These are phyloP conservation scores for Dipodascopsis uninucleata DNA, from an alignment of 805 yeast species.

Conservation along the genomic window DNA sequence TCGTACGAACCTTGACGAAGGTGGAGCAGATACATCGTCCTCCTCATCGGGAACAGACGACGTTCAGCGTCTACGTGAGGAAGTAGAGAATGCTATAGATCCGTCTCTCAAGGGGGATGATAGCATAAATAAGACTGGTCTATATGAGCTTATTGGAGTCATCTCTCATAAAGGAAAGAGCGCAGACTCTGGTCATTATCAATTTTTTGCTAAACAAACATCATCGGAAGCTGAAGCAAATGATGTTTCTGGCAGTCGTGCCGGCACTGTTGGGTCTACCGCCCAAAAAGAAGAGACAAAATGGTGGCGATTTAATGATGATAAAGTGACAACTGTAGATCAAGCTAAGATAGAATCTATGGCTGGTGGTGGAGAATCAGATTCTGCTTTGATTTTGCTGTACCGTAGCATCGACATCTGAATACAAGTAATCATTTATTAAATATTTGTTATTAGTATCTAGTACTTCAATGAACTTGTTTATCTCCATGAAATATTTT, in stretches of 20 bases:
- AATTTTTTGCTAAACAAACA: slow-evolving; percentile 75
- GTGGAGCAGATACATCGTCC: background rate
- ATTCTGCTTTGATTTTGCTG: slow-evolving; percentile 83
- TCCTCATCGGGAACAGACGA: slow-evolving; percentile 24
- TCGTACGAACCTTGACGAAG: slow-evolving; percentile 36
- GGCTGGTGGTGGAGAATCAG: slow-evolving; percentile 97
- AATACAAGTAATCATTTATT: background rate
- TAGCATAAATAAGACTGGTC: slow-evolving; percentile 81
- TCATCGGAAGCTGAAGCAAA: slow-evolving; percentile 40
- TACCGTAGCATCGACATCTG: slow-evolving; percentile 76
- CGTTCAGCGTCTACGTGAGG: slow-evolving; percentile 15
- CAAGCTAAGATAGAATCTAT: slow-evolving; percentile 77
- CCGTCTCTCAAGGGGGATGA: slow-evolving; percentile 41
- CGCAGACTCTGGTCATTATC: slow-evolving; percentile 97
- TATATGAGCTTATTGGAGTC: slow-evolving; percentile 77
- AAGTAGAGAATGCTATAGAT: slow-evolving; percentile 37
- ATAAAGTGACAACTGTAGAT: slow-evolving; percentile 71
- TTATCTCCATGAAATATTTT: slow-evolving; percentile 5
- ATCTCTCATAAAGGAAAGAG: slow-evolving; percentile 93
- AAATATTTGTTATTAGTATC: slow-evolving; percentile 16
- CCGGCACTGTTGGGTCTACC: slow-evolving; percentile 13
- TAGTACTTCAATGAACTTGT: slow-evolving; percentile 3
- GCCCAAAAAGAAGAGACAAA: slow-evolving; percentile 48
- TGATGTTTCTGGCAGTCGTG: slow-evolving; percentile 6
- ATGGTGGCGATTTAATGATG: slow-evolving; percentile 97